Percentiles rank a stretch among this genome's conserved stretches.
phyloP scores from a whole-genome alignment of 2,329 filamentous ascomycete genomes.

The Pseudocercospora musae region DNA sequence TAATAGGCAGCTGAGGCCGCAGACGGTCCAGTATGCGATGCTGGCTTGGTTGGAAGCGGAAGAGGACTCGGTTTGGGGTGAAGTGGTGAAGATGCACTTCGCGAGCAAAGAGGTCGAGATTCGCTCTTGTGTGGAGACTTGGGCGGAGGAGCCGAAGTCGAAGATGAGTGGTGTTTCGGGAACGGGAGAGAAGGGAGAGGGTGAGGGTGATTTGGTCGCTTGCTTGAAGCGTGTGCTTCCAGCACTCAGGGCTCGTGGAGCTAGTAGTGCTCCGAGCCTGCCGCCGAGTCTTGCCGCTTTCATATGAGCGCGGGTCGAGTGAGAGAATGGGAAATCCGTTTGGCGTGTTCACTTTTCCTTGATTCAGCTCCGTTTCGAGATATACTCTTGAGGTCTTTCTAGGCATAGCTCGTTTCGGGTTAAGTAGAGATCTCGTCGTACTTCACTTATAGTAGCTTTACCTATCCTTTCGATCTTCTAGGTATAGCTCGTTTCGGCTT shows the following conservation, averaged over 20 bases:
- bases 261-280: neutral
- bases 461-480: too few relatives aligned
- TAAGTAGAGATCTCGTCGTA: too few relatives aligned
- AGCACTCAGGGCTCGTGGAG: neutral
- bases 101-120: slow-evolving; percentile 8
- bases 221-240: neutral
- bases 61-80: slow-evolving; percentile 10
- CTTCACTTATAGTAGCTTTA: too few relatives aligned
- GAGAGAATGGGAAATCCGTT: neutral
- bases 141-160: neutral
- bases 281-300: neutral
- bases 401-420: too few relatives aligned
- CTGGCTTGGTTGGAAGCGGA: neutral
- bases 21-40: neutral
- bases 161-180: neutral
- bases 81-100: slow-evolving; percentile 18
- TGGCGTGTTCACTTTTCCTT: neutral
- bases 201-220: neutral
- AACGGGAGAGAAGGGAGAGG: neutral
- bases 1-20: neutral
- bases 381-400: neutral
- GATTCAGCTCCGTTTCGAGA: neutral
- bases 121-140: slow-evolving; percentile 4
- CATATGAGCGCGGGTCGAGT: neutral
- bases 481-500: too few relatives aligned